These are phyloP conservation scores for Tagetes erecta DNA, from an alignment of 129 eudicot genomes.

Conservation along the genomic window DNA sequence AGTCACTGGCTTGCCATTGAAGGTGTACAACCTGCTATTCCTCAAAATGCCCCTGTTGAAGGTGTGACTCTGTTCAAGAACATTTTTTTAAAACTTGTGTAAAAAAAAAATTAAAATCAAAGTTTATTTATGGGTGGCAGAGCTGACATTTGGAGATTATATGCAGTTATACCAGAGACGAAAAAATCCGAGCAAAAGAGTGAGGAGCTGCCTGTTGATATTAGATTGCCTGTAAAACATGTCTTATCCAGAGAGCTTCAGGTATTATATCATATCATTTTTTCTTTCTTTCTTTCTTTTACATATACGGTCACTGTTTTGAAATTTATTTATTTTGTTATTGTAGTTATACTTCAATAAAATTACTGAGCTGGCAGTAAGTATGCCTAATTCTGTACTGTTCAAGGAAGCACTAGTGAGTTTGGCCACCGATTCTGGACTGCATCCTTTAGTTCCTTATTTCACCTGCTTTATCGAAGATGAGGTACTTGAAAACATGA, in stretches of 20 bases:
- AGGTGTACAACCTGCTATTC: constrained; percentile 80
- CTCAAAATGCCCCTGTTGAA: constrained; percentile 69
- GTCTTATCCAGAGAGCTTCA: constrained; percentile 83
- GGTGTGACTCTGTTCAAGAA: constrained; percentile 35
- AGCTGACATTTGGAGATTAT: constrained; percentile 38
- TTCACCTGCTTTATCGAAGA: constrained; percentile 68
- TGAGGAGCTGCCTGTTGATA: constrained; percentile 58
- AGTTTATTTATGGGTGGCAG: constrained; percentile 22
- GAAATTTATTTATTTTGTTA: constrained; percentile 4
- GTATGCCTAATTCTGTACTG: constrained; percentile 49
- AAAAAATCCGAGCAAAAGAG: constrained; percentile 52
- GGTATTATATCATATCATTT: constrained; percentile 39
- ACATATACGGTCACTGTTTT: neutral
- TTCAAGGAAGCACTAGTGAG: constrained; percentile 62
- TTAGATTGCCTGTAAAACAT: constrained; percentile 68
- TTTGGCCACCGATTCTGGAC: constrained; percentile 69
- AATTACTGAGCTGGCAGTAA: constrained; percentile 61
- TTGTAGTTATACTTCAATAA: constrained; percentile 66
- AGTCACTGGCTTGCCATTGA: constrained; percentile 80
- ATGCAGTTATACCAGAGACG: constrained; percentile 44
- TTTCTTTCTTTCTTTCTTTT: neutral
- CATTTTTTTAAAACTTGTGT: neutral
- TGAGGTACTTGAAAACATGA: constrained; percentile 41
- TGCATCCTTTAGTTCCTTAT: constrained; percentile 66
- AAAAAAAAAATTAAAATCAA: constrained; percentile 4